These are phyloP conservation scores for Aaosphaeria pasadenensis DNA, from an alignment of 2,329 filamentous ascomycete species.

Conservation along the genomic window DNA sequence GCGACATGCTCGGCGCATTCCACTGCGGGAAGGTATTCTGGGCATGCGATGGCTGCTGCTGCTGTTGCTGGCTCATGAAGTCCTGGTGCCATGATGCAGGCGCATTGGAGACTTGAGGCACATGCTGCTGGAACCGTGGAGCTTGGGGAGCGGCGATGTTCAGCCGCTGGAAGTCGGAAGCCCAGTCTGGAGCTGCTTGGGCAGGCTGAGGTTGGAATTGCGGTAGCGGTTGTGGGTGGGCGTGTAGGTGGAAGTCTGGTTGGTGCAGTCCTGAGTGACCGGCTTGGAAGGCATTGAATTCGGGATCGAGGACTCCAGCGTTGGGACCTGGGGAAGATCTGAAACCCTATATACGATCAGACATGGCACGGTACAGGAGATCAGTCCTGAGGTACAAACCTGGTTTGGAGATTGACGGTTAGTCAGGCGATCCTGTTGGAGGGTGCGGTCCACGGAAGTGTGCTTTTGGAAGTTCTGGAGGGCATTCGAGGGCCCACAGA, in stretches of 20 bases:
- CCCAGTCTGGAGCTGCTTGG: constrained; percentile 44
- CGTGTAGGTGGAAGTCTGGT: constrained; percentile 36
- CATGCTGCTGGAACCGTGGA: constrained; percentile 48
- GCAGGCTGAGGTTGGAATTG: constrained; percentile 35
- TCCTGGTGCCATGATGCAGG: constrained; percentile 58
- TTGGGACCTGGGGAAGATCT: constrained; percentile 54
- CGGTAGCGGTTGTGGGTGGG: constrained; percentile 33
- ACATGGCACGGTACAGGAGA: neutral
- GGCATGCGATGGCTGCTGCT: constrained; percentile 25
- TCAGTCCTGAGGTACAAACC: constrained; percentile 39
- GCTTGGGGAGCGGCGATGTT: constrained; percentile 39
- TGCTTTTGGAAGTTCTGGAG: constrained; percentile 73
- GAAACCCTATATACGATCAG: constrained; percentile 53
- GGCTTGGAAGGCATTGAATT: constrained; percentile 68
- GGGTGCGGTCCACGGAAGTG: constrained; percentile 62
- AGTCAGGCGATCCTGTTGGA: constrained; percentile 69
- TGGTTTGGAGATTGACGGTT: constrained; percentile 54
- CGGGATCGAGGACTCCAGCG: constrained; percentile 58
- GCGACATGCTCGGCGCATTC: constrained; percentile 23
- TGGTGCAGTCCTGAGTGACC: constrained; percentile 40
- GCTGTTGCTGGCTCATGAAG: constrained; percentile 48
- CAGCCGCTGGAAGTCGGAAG: constrained; percentile 49
- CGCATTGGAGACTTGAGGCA: constrained; percentile 27
- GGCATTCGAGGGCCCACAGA: constrained; percentile 74
- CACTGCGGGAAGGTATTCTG: constrained; percentile 1